These are phyloP conservation scores for Gynochthodes officinalis DNA, from an alignment of 257 asterid genomes.

Conservation along the genomic window DNA sequence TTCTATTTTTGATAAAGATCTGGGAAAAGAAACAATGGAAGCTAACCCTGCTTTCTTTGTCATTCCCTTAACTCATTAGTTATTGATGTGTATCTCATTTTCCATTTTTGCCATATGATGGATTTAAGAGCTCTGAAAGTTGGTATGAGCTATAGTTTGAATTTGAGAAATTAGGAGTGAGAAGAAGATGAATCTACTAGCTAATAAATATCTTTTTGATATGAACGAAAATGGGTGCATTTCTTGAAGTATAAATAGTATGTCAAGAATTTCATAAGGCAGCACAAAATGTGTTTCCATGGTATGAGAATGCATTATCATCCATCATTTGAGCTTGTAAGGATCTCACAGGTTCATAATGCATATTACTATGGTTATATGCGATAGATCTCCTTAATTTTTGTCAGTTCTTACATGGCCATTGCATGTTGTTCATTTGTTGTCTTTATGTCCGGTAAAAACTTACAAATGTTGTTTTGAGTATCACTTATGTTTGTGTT, in stretches of 20 bases:
- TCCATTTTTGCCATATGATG: not conserved
- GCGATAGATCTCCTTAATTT: not conserved
- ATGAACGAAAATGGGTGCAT: not conserved
- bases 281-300: not conserved
- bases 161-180: not conserved
- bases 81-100: not conserved
- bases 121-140: not conserved
- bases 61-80: not conserved
- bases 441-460: not conserved
- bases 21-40: not conserved
- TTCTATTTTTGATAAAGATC: not conserved
- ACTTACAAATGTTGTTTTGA: not conserved
- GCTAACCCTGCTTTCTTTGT: not conserved
- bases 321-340: slow-evolving; percentile 1
- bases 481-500: not conserved
- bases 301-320: not conserved
- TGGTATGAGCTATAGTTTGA: not conserved
- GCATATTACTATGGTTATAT: not conserved
- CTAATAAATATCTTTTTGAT: not conserved
- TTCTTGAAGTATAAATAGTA: not conserved
- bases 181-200: not conserved
- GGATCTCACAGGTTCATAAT: not conserved
- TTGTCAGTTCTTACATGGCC: not conserved
- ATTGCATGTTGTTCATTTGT: not conserved
- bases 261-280: not conserved